Evolutionary conservation across 768 basidiomycete species (phyloP).

Genomic region (Boletus rubroflammeus): DNA sequence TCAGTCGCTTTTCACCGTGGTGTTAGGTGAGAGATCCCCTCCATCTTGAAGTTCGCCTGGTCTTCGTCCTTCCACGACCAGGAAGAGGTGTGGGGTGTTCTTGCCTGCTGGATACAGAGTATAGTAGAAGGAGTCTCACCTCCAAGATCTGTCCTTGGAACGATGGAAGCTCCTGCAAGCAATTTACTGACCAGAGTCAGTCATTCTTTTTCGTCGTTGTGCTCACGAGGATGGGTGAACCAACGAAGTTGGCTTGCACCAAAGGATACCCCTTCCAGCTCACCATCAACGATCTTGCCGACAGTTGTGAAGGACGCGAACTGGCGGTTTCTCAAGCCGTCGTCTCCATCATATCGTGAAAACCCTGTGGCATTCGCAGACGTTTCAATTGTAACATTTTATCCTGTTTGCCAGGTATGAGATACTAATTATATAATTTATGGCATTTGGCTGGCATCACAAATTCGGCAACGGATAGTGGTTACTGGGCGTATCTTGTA

Average conservation of each 20-base stretch:
- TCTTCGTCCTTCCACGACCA: not conserved
- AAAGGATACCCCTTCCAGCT: not conserved
- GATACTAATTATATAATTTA: too few relatives aligned
- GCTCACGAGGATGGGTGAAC: not conserved
- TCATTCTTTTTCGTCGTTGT: not conserved
- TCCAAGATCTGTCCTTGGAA: not conserved
- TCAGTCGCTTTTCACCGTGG: not conserved
- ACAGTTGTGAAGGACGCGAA: not conserved
- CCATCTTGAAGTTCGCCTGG: not conserved
- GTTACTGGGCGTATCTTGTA: not conserved
- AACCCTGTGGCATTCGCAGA: not conserved
- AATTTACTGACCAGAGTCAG: not conserved
- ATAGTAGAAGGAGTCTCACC: not conserved
- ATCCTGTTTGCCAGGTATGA: not conserved
- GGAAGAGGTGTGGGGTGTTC: not conserved
- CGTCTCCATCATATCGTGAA: not conserved
- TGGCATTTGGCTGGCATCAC: not conserved
- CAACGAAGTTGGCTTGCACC: not conserved
- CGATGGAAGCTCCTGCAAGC: not conserved
- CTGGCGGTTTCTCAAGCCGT: not conserved
- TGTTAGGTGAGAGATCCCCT: not conserved
- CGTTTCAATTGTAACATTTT: not conserved
- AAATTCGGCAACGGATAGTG: not conserved
- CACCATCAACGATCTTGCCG: not conserved
- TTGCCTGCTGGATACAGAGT: not conserved